These are phyloP conservation scores for Myxozyma udenii DNA, from an alignment of 805 yeast species.

Conservation along the genomic window DNA sequence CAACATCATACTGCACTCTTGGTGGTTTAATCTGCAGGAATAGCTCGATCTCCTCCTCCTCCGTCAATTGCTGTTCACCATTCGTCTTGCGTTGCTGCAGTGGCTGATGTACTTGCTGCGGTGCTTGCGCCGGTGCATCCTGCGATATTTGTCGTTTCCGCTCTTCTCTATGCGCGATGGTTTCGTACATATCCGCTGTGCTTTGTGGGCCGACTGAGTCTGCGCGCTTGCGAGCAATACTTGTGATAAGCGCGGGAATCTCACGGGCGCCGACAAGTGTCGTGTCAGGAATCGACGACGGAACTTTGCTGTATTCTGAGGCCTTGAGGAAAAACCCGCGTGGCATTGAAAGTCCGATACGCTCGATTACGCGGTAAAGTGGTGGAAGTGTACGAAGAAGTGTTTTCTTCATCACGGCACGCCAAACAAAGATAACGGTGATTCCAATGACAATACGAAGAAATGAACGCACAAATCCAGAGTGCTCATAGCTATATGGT, in stretches of 20 bases:
- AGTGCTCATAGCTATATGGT: constrained; percentile 43
- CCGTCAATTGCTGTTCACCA: background rate
- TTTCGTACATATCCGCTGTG: constrained; percentile 44
- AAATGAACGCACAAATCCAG: constrained; percentile 45
- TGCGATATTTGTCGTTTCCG: constrained; percentile 24
- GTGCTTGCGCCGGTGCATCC: no score
- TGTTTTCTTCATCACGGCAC: constrained; percentile 64
- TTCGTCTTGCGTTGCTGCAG: background rate
- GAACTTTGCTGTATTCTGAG: constrained; percentile 38
- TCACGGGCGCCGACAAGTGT: constrained; percentile 37
- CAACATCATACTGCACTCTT: constrained; percentile 61
- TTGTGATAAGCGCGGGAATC: constrained; percentile 35
- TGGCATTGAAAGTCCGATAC: constrained; percentile 43
- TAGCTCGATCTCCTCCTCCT: constrained; percentile 30
- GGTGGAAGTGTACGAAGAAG: constrained; percentile 59
- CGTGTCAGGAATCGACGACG: constrained; percentile 39
- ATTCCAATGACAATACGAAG: constrained; percentile 63
- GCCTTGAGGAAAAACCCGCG: constrained; percentile 42
- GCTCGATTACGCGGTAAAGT: constrained; percentile 45
- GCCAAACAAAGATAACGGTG: constrained; percentile 64
- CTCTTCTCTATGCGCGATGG: constrained; percentile 37
- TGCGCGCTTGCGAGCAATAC: constrained; percentile 34
- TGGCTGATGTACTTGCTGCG: no score
- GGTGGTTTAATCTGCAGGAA: constrained; percentile 35
- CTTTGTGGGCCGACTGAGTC: constrained; percentile 45